phyloP scores from a whole-genome alignment of 1,284 basidiomycete species.

The Amylostereum areolatum region DNA sequence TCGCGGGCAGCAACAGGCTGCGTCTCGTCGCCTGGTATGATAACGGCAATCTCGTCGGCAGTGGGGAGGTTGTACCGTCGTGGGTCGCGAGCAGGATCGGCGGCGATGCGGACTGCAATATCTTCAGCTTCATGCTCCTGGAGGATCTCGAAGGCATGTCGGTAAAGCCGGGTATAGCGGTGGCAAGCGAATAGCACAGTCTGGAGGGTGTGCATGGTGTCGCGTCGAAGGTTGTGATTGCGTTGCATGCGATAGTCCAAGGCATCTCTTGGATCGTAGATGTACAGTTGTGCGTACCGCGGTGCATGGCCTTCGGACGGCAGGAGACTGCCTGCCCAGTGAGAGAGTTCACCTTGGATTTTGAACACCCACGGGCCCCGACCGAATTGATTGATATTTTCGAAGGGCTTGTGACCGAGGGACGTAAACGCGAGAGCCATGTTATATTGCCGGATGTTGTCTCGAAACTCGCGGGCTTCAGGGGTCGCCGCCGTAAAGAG shows the following conservation, averaged over 20 bases:
- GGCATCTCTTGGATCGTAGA: conserved; percentile 17
- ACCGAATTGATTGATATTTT: conserved; percentile 7
- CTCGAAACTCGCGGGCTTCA: conserved; percentile 15
- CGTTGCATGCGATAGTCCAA: conserved; percentile 5
- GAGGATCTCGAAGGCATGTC: conserved; percentile 15
- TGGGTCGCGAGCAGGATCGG: conserved; percentile 10
- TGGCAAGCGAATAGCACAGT: conserved; percentile 11
- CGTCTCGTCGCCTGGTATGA: conserved; percentile 17
- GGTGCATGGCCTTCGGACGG: conserved; percentile 9
- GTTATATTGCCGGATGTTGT: conserved; percentile 25
- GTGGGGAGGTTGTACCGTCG: conserved; percentile 21
- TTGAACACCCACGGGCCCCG: conserved; percentile 20
- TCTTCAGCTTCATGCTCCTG: conserved; percentile 5
- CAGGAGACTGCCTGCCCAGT: conserved; percentile 15
- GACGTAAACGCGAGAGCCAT: conserved; percentile 25
- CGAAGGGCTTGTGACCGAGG: conserved; percentile 16
- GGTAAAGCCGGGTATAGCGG: conserved; percentile 11
- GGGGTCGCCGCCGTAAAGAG: conserved; percentile 12
- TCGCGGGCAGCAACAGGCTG: conserved; percentile 7
- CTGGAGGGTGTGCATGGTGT: conserved; percentile 14
- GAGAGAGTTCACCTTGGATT: conserved; percentile 18
- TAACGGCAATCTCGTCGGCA: conserved; percentile 21
- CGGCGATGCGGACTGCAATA: conserved; percentile 5
- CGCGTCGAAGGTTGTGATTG: conserved; percentile 9
- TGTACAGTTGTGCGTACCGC: conserved; percentile 20